Evolutionary conservation across 2,329 filamentous ascomycete genomes (phyloP), one percentile per base, ranked within the genome.

Genomic region (Paraphoma chrysanthemicola): DNA sequence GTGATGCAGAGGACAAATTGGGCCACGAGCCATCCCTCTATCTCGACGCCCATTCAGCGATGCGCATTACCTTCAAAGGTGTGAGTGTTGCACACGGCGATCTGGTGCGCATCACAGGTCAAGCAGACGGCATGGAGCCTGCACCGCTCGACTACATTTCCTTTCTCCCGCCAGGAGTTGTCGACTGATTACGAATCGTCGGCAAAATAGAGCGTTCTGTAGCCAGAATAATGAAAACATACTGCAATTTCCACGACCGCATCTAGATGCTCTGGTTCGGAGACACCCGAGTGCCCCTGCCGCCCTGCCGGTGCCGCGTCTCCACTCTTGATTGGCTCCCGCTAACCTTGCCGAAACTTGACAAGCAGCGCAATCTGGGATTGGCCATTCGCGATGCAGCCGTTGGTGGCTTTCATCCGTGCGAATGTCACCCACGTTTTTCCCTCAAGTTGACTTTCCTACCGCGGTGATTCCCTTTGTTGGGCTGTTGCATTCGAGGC

Each of bases 111-210:
- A 81, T 90, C 56, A 80, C 85, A 3, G 87, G 88, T 0, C 77
- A 64, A 30, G 82, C 88, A 0, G 79, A 88, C 71, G 87, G 88
- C 0, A 76, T 79, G 28, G 89, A 91, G 76, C 81, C 81, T 10
- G 89, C 88, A 49, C 86, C 88, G 4, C 51, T 91, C 58, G 88
- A 91, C 75, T 91, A 91, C 71, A 74, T 91, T 42, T 82, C 83
- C 4, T 74, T 91, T 47, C 68, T 91, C 55, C 88, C 88, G 0
- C 66, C 73, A 3, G 86, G 85, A 0, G 71, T 85, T 23, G 77
- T 86, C 12, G 86, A 88, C 70, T 88, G 76, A 64, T 12, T 6
- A 33, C 29, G n/a, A 4, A 10, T n/a, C 12, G 39, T 28, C 14
- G 12, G 11, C 44, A 36, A 23, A 23, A 23, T 14, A 12, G 23